Percentiles rank a stretch among this genome's conserved stretches.
Conservation (phyloP, 768 basidiomycete species). For the Boletales sp. region DNA sequence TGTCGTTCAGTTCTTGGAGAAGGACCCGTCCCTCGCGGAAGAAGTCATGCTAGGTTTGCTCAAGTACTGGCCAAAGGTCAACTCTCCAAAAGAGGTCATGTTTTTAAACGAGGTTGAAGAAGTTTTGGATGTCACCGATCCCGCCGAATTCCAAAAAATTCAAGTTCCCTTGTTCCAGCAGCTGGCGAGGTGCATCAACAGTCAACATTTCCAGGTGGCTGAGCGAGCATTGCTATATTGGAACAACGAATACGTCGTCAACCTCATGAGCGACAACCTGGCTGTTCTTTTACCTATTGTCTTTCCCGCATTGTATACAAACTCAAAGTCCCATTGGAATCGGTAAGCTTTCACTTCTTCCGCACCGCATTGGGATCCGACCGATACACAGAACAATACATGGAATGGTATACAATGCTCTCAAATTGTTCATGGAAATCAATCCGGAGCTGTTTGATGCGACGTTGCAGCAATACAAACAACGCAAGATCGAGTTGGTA, state of each 20-base stretch:
- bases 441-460: slow-evolving; percentile 96
- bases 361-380: slow-evolving; percentile 5
- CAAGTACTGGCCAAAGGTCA: slow-evolving; percentile 98
- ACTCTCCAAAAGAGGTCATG: slow-evolving; percentile 99
- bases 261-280: slow-evolving; percentile 97
- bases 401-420: slow-evolving; percentile 97
- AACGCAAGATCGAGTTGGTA: slow-evolving; percentile 78
- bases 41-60: slow-evolving; percentile 96
- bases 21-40: slow-evolving; percentile 87
- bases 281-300: slow-evolving; percentile 88
- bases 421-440: slow-evolving; percentile 99
- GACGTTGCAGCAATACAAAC: slow-evolving; percentile 89
- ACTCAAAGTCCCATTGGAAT: slow-evolving; percentile 98
- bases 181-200: slow-evolving; percentile 94
- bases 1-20: slow-evolving; percentile 98
- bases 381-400: slow-evolving; percentile 78
- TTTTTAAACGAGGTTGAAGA: slow-evolving; percentile 99
- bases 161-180: slow-evolving; percentile 91
- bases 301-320: slow-evolving; percentile 92
- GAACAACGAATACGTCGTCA: slow-evolving; percentile 99
- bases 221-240: slow-evolving; percentile 96
- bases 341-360: slow-evolving; percentile 52
- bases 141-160: slow-evolving; percentile 93
- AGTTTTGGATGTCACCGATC: slow-evolving; percentile 96
- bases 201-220: slow-evolving; percentile 99